phyloP scores from a whole-genome alignment of 495 filamentous ascomycete species.

The Hypoxylon trugodes region DNA sequence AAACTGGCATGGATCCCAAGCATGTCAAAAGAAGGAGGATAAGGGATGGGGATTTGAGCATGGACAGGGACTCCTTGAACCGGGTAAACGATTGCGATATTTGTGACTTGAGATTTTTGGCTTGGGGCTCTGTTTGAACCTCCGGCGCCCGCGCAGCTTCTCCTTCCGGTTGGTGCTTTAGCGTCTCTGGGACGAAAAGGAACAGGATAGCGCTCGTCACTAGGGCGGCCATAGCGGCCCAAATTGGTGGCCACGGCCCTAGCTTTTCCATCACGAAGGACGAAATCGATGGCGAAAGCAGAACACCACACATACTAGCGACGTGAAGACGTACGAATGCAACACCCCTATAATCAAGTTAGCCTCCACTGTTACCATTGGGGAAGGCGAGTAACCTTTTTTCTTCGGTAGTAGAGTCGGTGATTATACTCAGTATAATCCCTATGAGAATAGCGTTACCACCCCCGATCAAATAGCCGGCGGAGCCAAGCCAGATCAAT shows the following conservation, averaged over 20 bases:
- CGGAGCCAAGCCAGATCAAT: constrained; percentile 60
- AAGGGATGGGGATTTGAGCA: constrained; percentile 38
- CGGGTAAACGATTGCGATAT: constrained; percentile 20
- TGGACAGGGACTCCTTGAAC: constrained; percentile 38
- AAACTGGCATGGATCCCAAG: constrained; percentile 32
- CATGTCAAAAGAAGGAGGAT: constrained; percentile 39
- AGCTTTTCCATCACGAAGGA: constrained; percentile 62
- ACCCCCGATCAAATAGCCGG: constrained; percentile 62
- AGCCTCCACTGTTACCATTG: constrained; percentile 48
- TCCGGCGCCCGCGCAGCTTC: not conserved
- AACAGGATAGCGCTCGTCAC: constrained; percentile 37
- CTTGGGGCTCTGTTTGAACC: not conserved
- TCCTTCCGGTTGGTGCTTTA: constrained; percentile 25
- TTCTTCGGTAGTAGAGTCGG: constrained; percentile 64
- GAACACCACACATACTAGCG: constrained; percentile 50
- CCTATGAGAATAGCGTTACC: constrained; percentile 60
- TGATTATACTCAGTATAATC: constrained; percentile 64
- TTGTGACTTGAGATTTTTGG: constrained; percentile 4
- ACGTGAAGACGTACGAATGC: constrained; percentile 49
- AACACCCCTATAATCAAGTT: constrained; percentile 55
- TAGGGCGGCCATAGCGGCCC: constrained; percentile 48
- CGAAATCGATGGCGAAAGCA: constrained; percentile 58
- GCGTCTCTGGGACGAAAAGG: constrained; percentile 59
- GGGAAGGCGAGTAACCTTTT: constrained; percentile 51
- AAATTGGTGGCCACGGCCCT: constrained; percentile 62